A percentile compares a stretch with the other conserved stretches of the same genome.
These are phyloP conservation scores for Digitaria exilis DNA, from an alignment of 202 grass and related monocot genomes.

Conservation along the genomic window DNA sequence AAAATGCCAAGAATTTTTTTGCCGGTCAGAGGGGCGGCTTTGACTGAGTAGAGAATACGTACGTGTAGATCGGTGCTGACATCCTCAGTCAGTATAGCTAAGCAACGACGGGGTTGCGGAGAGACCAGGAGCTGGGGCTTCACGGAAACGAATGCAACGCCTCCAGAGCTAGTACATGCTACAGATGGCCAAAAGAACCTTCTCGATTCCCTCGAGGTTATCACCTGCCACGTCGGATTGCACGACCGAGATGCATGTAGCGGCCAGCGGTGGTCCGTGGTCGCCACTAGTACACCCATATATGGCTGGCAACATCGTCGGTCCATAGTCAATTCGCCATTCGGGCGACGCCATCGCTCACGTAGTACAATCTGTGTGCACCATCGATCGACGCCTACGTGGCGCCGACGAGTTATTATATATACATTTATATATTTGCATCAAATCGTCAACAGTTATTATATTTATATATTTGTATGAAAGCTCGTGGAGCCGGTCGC, in stretches of 20 bases:
- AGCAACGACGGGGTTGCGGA: neutral
- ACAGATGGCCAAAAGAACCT: neutral
- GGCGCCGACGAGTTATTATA: neutral
- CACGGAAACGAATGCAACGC: neutral
- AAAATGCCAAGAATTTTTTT: too few species aligned
- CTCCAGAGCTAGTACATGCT: too few species aligned
- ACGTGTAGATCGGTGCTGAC: neutral
- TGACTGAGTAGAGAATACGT: neutral
- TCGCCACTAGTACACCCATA: neutral
- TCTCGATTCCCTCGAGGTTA: conserved; percentile 15
- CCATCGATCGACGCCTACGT: conserved; percentile 8
- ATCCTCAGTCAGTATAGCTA: neutral
- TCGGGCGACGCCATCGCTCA: conserved; percentile 1
- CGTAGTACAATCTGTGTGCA: neutral
- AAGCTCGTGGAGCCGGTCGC: neutral
- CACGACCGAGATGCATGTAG: neutral
- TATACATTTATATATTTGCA: neutral
- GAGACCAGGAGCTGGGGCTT: neutral
- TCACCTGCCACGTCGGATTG: conserved; percentile 20
- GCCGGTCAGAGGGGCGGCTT: neutral
- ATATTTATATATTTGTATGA: neutral
- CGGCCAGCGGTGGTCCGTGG: neutral
- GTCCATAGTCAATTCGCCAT: conserved; percentile 14
- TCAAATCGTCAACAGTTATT: neutral
- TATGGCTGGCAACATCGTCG: neutral